Base-by-base conservation (phyloP, 2,329 filamentous ascomycete genomes). In the Ampelomyces quisqualis region DNA sequence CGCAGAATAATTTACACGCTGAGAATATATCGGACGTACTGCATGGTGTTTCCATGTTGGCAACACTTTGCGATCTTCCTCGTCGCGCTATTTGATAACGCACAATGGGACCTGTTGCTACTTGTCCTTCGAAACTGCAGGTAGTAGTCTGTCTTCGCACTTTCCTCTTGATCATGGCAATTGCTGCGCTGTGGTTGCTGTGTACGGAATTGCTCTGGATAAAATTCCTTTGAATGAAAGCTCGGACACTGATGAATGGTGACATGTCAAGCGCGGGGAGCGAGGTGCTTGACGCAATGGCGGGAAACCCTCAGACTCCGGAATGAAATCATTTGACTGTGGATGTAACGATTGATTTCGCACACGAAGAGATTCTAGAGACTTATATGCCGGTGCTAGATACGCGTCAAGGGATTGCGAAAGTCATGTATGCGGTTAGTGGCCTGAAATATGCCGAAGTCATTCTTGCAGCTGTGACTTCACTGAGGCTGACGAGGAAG, bases 171-270 rank as follows among this genome's bases (percentile, higher is more conserved):
- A n/a, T n/a, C n/a, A n/a, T n/a, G 49, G 49, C 17, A 49, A 50
- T 37, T 46, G 49, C 3, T 24, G 49, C 17, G 24, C 50, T 14
- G 49, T 20, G 11, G 49, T 32, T 4, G 29, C 36, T 2, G 33
- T 50, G 2, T 53, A 45, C 24, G 49, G 49, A n/a, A 30, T 34
- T 7, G 20, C 32, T 10, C 17, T n/a, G 10, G 49, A 53, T 14
- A 45, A 29, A 7, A 30, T 53, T 11, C 22, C 34, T 2, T 32
- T 53, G 11, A 53, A 53, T 21, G 49, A 53, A 28, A 43, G 49
- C 11, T 45, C 46, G 4, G 39, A 45, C 35, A 43, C 22, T 53
- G n/a, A 33, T 30, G 14, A 29, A 34, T 21, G 49, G 49, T 4
- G 30, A 41, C 20, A 31, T 49, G 11, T 34, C 43, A 5, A 41